phyloP scores from a whole-genome alignment of 305 asterid species.

The Plantago coronopus region DNA sequence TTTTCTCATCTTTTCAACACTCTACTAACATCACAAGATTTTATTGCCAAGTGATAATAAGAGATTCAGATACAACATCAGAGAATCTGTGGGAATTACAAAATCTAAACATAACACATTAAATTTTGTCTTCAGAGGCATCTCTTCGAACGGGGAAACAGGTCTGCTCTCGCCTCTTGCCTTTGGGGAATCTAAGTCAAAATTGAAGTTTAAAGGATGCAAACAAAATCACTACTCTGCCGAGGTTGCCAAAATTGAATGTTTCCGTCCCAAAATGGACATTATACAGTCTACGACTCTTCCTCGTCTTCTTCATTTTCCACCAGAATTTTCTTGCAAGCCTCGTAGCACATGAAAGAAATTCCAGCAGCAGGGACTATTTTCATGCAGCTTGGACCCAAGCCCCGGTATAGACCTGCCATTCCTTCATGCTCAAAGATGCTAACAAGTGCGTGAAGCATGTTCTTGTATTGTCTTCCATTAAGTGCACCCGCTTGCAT shows the following conservation, averaged over 20 bases:
- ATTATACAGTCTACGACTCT: neutral
- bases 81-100: neutral
- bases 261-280: neutral
- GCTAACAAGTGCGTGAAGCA: slow-evolving; percentile 42
- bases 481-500: slow-evolving; percentile 49
- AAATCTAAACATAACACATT: neutral
- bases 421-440: slow-evolving; percentile 46
- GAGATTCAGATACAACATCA: neutral
- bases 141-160: neutral
- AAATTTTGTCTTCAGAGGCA: neutral
- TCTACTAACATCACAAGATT: no score
- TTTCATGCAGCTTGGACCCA: slow-evolving; percentile 55
- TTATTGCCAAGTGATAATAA: no score
- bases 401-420: slow-evolving; percentile 37
- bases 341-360: slow-evolving; percentile 48
- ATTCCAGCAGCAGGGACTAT: slow-evolving; percentile 52
- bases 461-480: slow-evolving; percentile 35
- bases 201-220: neutral
- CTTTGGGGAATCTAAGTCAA: neutral
- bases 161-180: neutral
- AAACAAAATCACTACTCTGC: neutral
- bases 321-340: slow-evolving; percentile 44
- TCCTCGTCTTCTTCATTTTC: slow-evolving; percentile 30
- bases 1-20: no score
- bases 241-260: neutral